These are phyloP conservation scores for Rhodotorula sp. DNA, from an alignment of 1,284 basidiomycete genomes.

Conservation along the genomic window DNA sequence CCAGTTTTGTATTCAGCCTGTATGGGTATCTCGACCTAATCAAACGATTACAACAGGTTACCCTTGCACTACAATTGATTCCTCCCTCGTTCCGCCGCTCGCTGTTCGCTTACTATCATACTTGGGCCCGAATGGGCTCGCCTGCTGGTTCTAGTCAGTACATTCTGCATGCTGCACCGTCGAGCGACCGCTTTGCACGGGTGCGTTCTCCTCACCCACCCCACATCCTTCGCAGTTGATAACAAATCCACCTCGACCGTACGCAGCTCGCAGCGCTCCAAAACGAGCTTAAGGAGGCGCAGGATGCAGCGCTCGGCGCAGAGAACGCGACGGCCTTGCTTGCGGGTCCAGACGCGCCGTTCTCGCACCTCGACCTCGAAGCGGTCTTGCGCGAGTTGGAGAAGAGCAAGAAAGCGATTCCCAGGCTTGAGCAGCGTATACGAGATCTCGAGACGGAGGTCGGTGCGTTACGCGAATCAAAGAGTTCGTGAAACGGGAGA, in stretches of 20 bases:
- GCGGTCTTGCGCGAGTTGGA: neutral
- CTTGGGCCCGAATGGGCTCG: too few relatives aligned
- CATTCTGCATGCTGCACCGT: too few relatives aligned
- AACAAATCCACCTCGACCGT: neutral
- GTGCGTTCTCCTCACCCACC: neutral
- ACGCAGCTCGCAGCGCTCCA: conserved; percentile 2
- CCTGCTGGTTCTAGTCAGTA: too few relatives aligned
- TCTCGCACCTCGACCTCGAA: neutral
- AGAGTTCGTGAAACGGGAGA: too few relatives aligned
- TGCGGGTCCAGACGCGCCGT: neutral
- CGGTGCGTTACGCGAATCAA: neutral
- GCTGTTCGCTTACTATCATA: too few relatives aligned
- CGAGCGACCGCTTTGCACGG: neutral
- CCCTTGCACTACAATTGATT: too few relatives aligned
- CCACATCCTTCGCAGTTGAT: neutral
- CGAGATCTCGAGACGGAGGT: neutral
- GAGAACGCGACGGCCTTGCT: neutral
- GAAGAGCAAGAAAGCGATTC: neutral
- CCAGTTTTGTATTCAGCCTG: too few relatives aligned
- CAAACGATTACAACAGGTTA: too few relatives aligned
- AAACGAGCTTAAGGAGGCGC: conserved; percentile 4
- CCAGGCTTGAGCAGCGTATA: neutral
- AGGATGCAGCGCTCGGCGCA: neutral
- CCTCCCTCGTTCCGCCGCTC: too few relatives aligned
- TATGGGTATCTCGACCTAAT: too few relatives aligned